Evolutionary conservation across 192 early-diverging fungal species (phyloP), one percentile per base, ranked within the genome.

Genomic region (Entomortierella lignicola): DNA sequence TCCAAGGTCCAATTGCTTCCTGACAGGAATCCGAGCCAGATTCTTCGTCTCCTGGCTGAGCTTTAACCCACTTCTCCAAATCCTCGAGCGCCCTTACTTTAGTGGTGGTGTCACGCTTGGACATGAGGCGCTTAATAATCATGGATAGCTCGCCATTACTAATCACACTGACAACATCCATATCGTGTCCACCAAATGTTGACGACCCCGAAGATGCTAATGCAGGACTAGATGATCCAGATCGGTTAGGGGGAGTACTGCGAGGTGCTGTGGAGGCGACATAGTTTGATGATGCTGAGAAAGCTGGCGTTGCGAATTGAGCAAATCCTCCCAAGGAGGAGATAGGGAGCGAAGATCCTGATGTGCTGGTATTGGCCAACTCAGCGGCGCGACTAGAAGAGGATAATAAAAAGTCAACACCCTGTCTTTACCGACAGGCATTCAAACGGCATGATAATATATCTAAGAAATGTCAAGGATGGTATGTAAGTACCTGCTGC

Each of bases 31-130:
- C 89, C 82, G 88, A 92, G 10, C 69, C 80, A 30, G 84, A 43
- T 29, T 86, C 73, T 1, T 85, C 70, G 47, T 89, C 69, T 15
- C 69, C 63, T 15, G 74, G 66, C 30, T 77, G 69, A 25, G 60
- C 58, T 31, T 82, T 81, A n/a, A 90, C 80, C 77, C 96, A 95
- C 13, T 67, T 71, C 48, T 85, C 82, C 20, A 98, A 71, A 64
- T 98, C 96, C 47, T 94, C 93, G 32, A 96, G 80, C 6, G 96
- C 97, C 29, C 94, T 95, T 29, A 92, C 77, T 79, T 92, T 93
- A 53, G 97, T 99, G 30, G 85, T 90, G 8, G 94, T 81, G 69
- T 99, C 97, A 53, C 91, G 90, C 73, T 99, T 99, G 21, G 88
- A 82, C 67, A 79, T 79, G 30, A 98, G 86, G 60, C 91, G 90